phyloP scores from a whole-genome alignment of 805 yeast genomes.

The Myxozyma kluyveri region DNA sequence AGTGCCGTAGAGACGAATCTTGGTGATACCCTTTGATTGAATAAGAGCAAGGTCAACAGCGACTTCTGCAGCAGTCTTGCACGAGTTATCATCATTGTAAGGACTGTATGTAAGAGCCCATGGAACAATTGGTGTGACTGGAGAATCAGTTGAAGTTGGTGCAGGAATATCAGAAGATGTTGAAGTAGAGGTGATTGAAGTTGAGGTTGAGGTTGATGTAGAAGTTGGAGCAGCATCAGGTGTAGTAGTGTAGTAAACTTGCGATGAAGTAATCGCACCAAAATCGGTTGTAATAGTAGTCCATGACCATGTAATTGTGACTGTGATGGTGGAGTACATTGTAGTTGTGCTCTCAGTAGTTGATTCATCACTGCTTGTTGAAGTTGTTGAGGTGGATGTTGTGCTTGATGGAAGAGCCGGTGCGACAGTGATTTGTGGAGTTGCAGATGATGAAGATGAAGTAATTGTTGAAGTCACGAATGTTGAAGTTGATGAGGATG shows the following conservation, averaged over 20 bases:
- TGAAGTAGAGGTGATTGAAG: not conserved
- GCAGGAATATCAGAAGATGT: constrained; percentile 6
- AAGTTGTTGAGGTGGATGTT: constrained; percentile 1
- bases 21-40: constrained; percentile 56
- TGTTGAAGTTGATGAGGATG: constrained; percentile 27
- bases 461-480: not conserved
- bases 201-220: not conserved
- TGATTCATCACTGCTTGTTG: constrained; percentile 9
- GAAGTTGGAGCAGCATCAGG: not conserved
- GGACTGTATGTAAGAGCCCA: constrained; percentile 46
- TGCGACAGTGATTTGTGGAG: constrained; percentile 17
- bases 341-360: constrained; percentile 19
- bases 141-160: constrained; percentile 2
- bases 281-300: constrained; percentile 8
- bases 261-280: not conserved
- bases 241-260: not conserved
- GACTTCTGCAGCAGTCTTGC: constrained; percentile 63
- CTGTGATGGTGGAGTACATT: constrained; percentile 2
- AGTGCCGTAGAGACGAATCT: constrained; percentile 78
- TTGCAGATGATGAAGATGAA: not conserved
- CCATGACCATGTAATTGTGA: constrained; percentile 21
- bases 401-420: constrained; percentile 14
- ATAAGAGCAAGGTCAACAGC: constrained; percentile 58
- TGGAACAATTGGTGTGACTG: constrained; percentile 20
- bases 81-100: constrained; percentile 54